Evolutionary conservation across 352 stramenopile genomes (phyloP).

Genomic region (Phytophthora palmivora): DNA sequence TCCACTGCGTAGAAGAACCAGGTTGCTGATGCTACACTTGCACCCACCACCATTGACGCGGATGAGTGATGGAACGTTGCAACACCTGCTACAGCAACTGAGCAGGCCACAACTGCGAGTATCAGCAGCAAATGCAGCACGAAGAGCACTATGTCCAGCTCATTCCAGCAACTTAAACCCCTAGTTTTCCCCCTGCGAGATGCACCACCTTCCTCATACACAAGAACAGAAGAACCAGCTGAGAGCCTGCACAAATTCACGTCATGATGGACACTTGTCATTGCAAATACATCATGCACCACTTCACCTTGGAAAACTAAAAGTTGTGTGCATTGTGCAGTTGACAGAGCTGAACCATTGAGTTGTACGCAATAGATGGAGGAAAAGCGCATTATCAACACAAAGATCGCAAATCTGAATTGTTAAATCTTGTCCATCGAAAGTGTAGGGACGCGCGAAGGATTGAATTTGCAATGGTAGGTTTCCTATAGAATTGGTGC

Average conservation of each 20-base stretch:
- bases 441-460: too few relatives aligned
- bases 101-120: conserved; percentile 27
- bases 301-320: conserved; percentile 34
- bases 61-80: conserved; percentile 36
- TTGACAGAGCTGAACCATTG: conserved; percentile 26
- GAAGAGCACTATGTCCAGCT: conserved; percentile 24
- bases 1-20: conserved; percentile 49
- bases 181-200: conserved; percentile 17
- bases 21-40: conserved; percentile 27
- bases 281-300: background rate
- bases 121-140: conserved; percentile 43
- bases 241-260: conserved; percentile 32
- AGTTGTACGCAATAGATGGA: conserved; percentile 39
- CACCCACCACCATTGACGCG: conserved; percentile 42
- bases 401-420: conserved; percentile 20
- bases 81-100: conserved; percentile 31
- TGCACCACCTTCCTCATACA: conserved; percentile 51
- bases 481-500: too few relatives aligned
- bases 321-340: conserved; percentile 38
- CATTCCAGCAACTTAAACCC: background rate
- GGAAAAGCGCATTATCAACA: conserved; percentile 24
- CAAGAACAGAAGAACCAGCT: conserved; percentile 43
- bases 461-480: too few relatives aligned
- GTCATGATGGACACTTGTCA: background rate
- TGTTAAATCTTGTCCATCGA: background rate